phyloP scores from a whole-genome alignment of 257 asterid species.

The Penstemon newberryi region DNA sequence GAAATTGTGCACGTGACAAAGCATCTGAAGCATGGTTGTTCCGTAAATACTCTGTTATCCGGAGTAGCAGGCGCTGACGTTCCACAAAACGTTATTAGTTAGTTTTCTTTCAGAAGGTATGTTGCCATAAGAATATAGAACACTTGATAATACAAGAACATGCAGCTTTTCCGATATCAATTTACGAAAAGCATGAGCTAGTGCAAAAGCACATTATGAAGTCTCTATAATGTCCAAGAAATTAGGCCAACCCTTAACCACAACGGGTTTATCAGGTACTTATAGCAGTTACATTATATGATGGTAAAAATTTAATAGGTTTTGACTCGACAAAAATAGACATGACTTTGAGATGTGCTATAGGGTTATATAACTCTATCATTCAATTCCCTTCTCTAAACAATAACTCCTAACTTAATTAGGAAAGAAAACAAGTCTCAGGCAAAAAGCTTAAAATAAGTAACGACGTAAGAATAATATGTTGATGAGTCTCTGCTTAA shows the following conservation, averaged over 20 bases:
- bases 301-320: background rate
- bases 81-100: conserved; percentile 17
- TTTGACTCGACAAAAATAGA: background rate
- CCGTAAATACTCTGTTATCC: conserved; percentile 45
- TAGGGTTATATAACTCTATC: background rate
- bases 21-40: conserved; percentile 34
- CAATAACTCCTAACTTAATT: no score
- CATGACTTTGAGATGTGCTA: background rate
- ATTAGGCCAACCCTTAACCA: conserved; percentile 11
- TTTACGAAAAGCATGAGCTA: background rate
- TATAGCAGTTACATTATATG: background rate
- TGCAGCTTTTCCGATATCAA: conserved; percentile 3
- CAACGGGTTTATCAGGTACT: conserved; percentile 8
- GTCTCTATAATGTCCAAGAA: conserved; percentile 16
- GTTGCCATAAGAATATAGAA: conserved; percentile 19
- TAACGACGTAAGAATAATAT: background rate
- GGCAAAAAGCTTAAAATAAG: no score
- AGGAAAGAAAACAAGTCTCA: no score
- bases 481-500: background rate
- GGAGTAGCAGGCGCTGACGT: conserved; percentile 68
- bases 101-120: conserved; percentile 23
- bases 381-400: no score
- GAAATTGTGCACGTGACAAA: conserved; percentile 46
- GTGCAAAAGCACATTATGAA: conserved; percentile 11
- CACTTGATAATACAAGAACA: background rate